A percentile compares a stretch with the other conserved stretches of the same genome.
These are phyloP conservation scores for Takashimella tepidaria DNA, from an alignment of 1,284 basidiomycete genomes.

Conservation along the genomic window DNA sequence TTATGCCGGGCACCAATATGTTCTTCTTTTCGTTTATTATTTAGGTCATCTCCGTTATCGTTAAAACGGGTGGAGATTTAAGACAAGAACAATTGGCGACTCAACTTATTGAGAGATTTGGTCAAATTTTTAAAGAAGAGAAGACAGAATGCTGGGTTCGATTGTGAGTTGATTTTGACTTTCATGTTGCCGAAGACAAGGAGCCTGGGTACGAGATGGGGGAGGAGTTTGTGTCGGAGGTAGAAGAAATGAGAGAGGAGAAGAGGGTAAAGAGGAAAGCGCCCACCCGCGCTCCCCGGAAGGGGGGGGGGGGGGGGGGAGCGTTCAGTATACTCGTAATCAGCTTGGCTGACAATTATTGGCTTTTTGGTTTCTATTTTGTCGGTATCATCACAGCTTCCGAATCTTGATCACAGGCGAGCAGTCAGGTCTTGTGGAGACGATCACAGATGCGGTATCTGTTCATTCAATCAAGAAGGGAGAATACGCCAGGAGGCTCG, in stretches of 20 bases:
- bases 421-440: conserved; percentile 86
- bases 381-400: conserved; percentile 53
- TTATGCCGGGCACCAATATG: too few relatives aligned
- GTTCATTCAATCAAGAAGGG: conserved; percentile 99
- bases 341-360: conserved; percentile 3
- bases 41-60: conserved; percentile 86
- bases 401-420: conserved; percentile 93
- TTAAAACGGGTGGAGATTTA: conserved; percentile 95
- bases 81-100: conserved; percentile 97
- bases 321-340: not conserved
- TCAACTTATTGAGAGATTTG: conserved; percentile 89
- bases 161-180: too few relatives aligned
- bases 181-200: too few relatives aligned
- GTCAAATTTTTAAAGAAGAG: conserved; percentile 91
- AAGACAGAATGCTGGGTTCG: conserved; percentile 83
- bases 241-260: too few relatives aligned
- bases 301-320: too few relatives aligned
- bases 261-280: too few relatives aligned
- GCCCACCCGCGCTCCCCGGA: too few relatives aligned
- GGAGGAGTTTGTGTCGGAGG: too few relatives aligned
- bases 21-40: conserved; percentile 61
- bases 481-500: conserved; percentile 82
- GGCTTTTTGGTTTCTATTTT: too few relatives aligned
- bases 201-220: too few relatives aligned
- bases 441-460: conserved; percentile 93